A percentile compares a stretch with the other conserved stretches of the same genome.
Evolutionary conservation across 257 asterid genomes (phyloP).

Genomic region (Petunia axillaris): DNA sequence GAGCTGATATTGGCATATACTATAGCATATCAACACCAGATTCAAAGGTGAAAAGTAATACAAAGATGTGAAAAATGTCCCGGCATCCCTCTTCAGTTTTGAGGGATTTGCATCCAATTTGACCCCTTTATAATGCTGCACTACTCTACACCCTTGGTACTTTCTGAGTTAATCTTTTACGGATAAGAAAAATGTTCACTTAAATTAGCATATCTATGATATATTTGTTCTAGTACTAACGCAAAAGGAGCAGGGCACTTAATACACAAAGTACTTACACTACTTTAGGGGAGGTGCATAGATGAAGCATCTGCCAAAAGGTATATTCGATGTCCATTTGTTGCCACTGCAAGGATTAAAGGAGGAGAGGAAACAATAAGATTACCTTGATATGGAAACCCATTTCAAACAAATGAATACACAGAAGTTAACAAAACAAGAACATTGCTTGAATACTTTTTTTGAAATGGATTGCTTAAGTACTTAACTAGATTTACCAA

Average conservation of each 20-base stretch:
- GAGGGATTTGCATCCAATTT: no score
- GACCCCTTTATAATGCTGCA: no score
- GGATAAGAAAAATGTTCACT: not conserved
- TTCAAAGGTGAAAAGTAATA: not conserved
- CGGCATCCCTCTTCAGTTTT: not conserved
- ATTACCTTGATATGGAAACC: not conserved
- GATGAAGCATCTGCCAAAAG: slow-evolving; percentile 99
- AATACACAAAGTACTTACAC: slow-evolving; percentile 68
- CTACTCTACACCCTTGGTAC: no score
- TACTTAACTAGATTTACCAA: not conserved
- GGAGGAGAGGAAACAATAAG: slow-evolving; percentile 12
- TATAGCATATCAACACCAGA: slow-evolving; percentile 12
- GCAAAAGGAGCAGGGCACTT: not conserved
- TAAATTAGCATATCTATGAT: not conserved
- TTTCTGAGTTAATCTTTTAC: no score
- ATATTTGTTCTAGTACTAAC: not conserved
- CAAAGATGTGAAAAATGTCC: slow-evolving; percentile 14
- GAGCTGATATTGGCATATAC: not conserved
- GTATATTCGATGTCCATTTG: slow-evolving; percentile 99
- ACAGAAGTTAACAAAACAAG: not conserved
- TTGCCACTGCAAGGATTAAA: slow-evolving; percentile 72
- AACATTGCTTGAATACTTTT: not conserved
- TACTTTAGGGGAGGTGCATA: slow-evolving; percentile 97
- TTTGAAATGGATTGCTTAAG: no score
- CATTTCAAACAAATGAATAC: not conserved